These are phyloP conservation scores for Leishmania tropica DNA, from an alignment of 208 protist species.

Conservation along the genomic window DNA sequence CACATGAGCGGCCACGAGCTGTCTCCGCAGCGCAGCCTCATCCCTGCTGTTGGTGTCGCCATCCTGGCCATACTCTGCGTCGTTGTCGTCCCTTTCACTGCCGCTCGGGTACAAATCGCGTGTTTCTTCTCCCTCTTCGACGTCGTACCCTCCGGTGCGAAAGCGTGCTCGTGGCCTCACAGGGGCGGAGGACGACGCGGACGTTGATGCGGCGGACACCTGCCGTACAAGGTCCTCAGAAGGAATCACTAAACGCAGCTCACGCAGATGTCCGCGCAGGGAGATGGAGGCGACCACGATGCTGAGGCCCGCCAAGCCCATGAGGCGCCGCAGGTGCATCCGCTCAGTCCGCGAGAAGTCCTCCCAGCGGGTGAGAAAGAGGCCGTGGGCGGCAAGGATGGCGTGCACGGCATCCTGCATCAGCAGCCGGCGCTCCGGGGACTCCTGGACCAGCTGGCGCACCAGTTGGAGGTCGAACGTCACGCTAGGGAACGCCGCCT, in stretches of 20 bases:
- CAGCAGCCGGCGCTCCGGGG: slow-evolving; percentile 67
- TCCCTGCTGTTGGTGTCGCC: not conserved
- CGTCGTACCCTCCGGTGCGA: not conserved
- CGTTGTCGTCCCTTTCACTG: not conserved
- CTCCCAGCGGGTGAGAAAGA: slow-evolving; percentile 20
- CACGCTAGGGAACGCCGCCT: slow-evolving; percentile 27
- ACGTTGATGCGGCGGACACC: not conserved
- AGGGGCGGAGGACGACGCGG: not conserved
- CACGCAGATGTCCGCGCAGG: slow-evolving; percentile 26
- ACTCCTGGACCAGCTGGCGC: slow-evolving; percentile 47
- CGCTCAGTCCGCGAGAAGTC: slow-evolving; percentile 19
- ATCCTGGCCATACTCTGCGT: not conserved
- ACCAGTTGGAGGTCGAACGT: slow-evolving; percentile 59
- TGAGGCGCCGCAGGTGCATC: slow-evolving; percentile 36
- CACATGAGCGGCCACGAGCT: not conserved
- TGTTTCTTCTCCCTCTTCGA: not conserved
- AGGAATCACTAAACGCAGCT: slow-evolving; percentile 54
- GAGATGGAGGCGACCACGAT: slow-evolving; percentile 39
- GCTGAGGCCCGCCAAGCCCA: slow-evolving; percentile 49
- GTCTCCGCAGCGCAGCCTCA: not conserved
- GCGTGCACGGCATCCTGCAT: slow-evolving; percentile 72
- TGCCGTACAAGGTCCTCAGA: slow-evolving; percentile 31
- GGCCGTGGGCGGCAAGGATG: slow-evolving; percentile 51
- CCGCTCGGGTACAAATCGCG: not conserved
- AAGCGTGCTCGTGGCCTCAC: not conserved